These are phyloP conservation scores for Phialocephala sp. DNA, from an alignment of 2,329 filamentous ascomycete genomes.

Conservation along the genomic window DNA sequence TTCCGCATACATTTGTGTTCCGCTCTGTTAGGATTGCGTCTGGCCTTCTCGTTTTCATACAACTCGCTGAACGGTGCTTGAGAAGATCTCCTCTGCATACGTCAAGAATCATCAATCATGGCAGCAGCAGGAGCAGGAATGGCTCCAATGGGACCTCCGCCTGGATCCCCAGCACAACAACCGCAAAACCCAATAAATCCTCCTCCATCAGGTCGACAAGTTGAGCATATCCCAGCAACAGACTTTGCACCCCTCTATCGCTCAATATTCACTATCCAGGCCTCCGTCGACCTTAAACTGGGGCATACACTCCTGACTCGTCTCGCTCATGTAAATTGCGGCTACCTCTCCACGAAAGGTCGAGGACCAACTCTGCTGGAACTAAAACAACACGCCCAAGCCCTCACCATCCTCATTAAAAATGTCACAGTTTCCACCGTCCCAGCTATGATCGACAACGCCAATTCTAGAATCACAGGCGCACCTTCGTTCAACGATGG, in stretches of 20 bases:
- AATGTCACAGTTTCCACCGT: slow-evolving; percentile 50
- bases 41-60: neutral
- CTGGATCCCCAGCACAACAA: neutral
- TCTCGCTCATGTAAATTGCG: slow-evolving; percentile 57
- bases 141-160: neutral
- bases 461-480: slow-evolving; percentile 17
- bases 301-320: neutral
- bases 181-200: neutral
- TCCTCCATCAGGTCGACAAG: neutral
- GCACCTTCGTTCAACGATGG: slow-evolving; percentile 45
- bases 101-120: neutral
- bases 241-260: slow-evolving; percentile 27
- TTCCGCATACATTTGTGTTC: neutral
- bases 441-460: slow-evolving; percentile 37
- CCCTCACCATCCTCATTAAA: slow-evolving; percentile 59
- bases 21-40: neutral
- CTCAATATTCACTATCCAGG: slow-evolving; percentile 25
- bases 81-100: neutral
- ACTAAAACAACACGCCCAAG: slow-evolving; percentile 65
- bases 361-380: slow-evolving; percentile 59
- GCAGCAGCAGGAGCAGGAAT: neutral
- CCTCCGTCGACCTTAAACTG: neutral
- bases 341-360: slow-evolving; percentile 59
- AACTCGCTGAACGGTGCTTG: neutral
- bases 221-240: slow-evolving; percentile 11